Evolutionary conservation across 148 eudicot genomes (phyloP).

Genomic region (Chenopodium formosanum): DNA sequence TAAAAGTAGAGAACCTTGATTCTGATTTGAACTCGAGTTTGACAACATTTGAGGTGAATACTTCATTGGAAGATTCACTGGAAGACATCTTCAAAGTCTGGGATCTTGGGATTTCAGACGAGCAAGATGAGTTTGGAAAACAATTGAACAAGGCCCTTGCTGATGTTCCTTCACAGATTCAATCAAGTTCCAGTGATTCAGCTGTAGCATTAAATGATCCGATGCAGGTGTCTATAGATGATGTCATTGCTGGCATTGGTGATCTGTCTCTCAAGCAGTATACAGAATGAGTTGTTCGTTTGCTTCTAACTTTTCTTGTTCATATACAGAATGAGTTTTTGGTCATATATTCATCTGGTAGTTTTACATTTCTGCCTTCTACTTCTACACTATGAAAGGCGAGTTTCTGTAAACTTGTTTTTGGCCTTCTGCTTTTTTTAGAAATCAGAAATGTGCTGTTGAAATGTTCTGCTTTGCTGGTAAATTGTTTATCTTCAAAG

Average conservation of each 20-base stretch:
- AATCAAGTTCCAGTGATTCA: conserved; percentile 30
- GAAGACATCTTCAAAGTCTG: conserved; percentile 67
- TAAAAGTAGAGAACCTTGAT: conserved; percentile 22
- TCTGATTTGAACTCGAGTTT: conserved; percentile 30
- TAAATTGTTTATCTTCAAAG: background rate
- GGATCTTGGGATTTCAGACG: conserved; percentile 55
- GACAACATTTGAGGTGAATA: conserved; percentile 27
- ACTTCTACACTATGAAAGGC: background rate
- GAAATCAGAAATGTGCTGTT: background rate
- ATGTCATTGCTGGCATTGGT: conserved; percentile 52
- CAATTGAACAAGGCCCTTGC: conserved; percentile 45
- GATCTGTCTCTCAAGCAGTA: conserved; percentile 52
- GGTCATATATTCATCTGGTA: background rate
- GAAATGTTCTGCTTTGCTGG: background rate
- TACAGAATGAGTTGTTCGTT: conserved; percentile 18
- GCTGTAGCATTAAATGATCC: conserved; percentile 23
- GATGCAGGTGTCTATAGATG: conserved; percentile 45
- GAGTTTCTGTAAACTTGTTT: conserved; percentile 12
- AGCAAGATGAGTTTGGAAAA: conserved; percentile 56
- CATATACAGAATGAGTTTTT: background rate
- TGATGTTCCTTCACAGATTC: conserved; percentile 26
- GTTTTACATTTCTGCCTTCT: background rate
- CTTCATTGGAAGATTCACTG: conserved; percentile 32
- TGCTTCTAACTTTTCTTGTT: background rate
- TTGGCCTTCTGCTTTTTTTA: conserved; percentile 7